Evolutionary conservation across 371 early-diverging fungal species (phyloP), one percentile per base, ranked within the genome.

Genomic region (Mortierella sp.): DNA sequence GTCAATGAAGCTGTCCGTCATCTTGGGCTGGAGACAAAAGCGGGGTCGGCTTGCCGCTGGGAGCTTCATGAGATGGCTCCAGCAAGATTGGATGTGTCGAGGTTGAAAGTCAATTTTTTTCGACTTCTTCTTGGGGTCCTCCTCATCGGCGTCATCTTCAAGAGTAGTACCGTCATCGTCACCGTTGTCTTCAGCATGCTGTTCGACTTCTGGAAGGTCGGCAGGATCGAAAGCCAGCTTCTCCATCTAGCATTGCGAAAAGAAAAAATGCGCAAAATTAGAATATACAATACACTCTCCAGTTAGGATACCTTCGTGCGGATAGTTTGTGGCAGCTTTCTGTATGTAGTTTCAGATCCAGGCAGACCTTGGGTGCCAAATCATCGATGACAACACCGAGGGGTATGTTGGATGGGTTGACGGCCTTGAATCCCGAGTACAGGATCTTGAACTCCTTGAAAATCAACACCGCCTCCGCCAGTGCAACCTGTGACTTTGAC

Each of bases 1-100:
- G 31, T 43, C 65, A 14, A 65, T 65, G 4, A 65, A 44, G 45
- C 45, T 45, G 65, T 65, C 65, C 0, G 65, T 65, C 65, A 65
- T 65, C 65, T 65, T 65, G 24, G 65, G n/a, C 16, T 29, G 44
- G 43, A 65, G 0, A 43, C 31, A 65, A 9, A 65, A 40, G 3
- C 29, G 65, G 9, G 65, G 65, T 29, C 16, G 65, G 45, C 14
- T 44, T 26, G 44, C 65, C 29, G 45, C 43, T 29, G 65, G 65
- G 9, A 65, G 65, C 45, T 45, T 65, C 16, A 43, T 40, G 39
- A 39, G 63, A 43, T 39, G 6, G 24, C 64, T 24, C 64, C 37
- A 64, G 43, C 40, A 41, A n/a, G 64, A 40, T 24, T 16, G 64
- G 24, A 64, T 37, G 11, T 64, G 64, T 19, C 43, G 24, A 24